Evolutionary conservation across 31 red algal genomes (phyloP).

Genomic region (Porphyra umbilicalis): DNA sequence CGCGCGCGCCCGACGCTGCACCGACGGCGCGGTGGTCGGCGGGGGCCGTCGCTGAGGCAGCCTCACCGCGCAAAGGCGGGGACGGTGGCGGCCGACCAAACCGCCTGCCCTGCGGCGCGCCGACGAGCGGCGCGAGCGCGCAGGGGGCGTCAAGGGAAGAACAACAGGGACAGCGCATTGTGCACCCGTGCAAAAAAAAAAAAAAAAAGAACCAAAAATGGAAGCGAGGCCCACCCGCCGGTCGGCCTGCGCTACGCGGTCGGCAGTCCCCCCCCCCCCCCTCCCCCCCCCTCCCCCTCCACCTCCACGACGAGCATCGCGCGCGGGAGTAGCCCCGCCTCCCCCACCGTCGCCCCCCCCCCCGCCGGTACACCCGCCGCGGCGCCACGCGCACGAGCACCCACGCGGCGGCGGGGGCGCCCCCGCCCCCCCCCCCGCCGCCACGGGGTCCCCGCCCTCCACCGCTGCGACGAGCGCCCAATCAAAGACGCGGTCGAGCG

Average conservation of each 20-base stretch:
- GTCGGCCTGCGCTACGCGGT: no score
- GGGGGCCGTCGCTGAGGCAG: no score
- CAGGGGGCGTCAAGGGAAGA: no score
- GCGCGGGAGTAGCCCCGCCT: neutral
- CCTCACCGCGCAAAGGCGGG: no score
- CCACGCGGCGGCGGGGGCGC: neutral
- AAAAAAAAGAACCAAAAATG: neutral
- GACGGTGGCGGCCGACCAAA: no score
- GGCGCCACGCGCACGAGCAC: neutral
- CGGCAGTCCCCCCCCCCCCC: neutral
- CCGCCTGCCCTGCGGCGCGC: no score
- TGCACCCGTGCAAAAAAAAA: neutral
- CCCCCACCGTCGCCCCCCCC: neutral
- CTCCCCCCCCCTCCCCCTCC: neutral
- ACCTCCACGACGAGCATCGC: neutral
- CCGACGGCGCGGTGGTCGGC: no score
- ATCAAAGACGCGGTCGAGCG: neutral
- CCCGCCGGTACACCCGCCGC: neutral
- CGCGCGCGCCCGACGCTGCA: no score
- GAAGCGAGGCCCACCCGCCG: neutral
- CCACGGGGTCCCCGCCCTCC: neutral
- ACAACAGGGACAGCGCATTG: neutral
- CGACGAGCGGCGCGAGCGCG: no score
- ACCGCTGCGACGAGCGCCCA: neutral
- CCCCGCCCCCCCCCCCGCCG: neutral